These are phyloP conservation scores for Zasmidium angulare DNA, from an alignment of 2,329 filamentous ascomycete genomes.

Conservation along the genomic window DNA sequence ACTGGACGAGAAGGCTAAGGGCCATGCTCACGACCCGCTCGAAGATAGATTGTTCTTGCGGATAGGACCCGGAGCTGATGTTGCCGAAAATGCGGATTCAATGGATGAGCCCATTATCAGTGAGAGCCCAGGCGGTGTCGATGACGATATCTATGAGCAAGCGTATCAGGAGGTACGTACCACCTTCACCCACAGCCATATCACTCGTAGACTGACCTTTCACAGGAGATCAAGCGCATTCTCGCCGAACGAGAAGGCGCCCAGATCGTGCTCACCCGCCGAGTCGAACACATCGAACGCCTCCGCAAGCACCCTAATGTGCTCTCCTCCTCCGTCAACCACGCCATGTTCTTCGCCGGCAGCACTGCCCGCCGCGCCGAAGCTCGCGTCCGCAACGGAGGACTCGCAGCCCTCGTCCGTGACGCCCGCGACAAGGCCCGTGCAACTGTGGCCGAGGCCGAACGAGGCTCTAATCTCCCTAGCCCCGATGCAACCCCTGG, in stretches of 20 bases:
- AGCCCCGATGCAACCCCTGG: neutral
- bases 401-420: slow-evolving; percentile 21
- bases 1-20: slow-evolving; percentile 46
- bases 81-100: slow-evolving; percentile 41
- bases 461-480: slow-evolving; percentile 5
- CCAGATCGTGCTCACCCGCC: slow-evolving; percentile 58
- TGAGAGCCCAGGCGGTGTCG: slow-evolving; percentile 24
- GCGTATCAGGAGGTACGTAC: slow-evolving; percentile 66
- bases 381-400: slow-evolving; percentile 18
- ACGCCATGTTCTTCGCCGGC: slow-evolving; percentile 25
- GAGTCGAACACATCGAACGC: slow-evolving; percentile 44
- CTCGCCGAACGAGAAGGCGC: slow-evolving; percentile 47
- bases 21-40: slow-evolving; percentile 63
- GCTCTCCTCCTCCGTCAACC: slow-evolving; percentile 20
- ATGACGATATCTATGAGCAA: slow-evolving; percentile 69
- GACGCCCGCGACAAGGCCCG: slow-evolving; percentile 21
- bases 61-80: slow-evolving; percentile 63
- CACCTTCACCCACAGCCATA: neutral
- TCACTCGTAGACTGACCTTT: neutral
- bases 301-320: slow-evolving; percentile 24
- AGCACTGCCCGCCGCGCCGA: slow-evolving; percentile 19
- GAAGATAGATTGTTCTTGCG: slow-evolving; percentile 70
- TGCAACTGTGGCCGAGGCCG: slow-evolving; percentile 20
- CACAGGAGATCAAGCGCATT: slow-evolving; percentile 71
- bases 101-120: slow-evolving; percentile 28